Evolutionary conservation across 1,284 basidiomycete species (phyloP).

Genomic region (Ceratobasidium sp.): DNA sequence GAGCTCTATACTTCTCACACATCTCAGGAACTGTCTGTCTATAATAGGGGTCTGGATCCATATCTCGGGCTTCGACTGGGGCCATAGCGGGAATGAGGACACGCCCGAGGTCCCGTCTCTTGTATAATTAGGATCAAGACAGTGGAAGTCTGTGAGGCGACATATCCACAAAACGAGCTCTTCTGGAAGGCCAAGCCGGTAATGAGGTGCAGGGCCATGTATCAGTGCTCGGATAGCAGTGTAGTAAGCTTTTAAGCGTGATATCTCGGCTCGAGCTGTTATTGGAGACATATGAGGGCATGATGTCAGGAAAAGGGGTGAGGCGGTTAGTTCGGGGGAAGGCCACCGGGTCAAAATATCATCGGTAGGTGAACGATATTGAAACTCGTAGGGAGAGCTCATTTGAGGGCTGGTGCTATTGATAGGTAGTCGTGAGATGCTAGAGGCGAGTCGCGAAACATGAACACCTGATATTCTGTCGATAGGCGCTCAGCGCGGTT

Average conservation of each 20-base stretch:
- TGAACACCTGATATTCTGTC: too few relatives aligned
- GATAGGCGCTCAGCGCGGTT: too few relatives aligned
- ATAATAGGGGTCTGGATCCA: neutral
- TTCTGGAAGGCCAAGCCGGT: neutral
- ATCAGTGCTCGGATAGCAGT: neutral
- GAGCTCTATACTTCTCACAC: neutral
- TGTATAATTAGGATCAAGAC: neutral
- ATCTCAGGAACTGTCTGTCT: neutral
- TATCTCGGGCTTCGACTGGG: neutral
- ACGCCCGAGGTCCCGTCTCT: too few relatives aligned
- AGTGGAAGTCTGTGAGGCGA: neutral
- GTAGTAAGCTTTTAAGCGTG: neutral
- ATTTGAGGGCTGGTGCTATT: too few relatives aligned
- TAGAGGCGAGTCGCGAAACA: too few relatives aligned
- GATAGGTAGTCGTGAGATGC: too few relatives aligned
- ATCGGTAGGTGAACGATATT: neutral
- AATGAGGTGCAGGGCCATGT: neutral
- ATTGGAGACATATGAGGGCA: neutral
- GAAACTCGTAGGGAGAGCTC: too few relatives aligned
- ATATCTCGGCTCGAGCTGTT: neutral
- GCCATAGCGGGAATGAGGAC: too few relatives aligned
- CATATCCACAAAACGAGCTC: constrained; percentile 1
- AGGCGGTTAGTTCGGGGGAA: too few relatives aligned
- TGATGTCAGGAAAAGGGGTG: neutral
- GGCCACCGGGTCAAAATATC: too few relatives aligned